phyloP scores from a whole-genome alignment of 441 rosid genomes.

The Macaranga tanarius region DNA sequence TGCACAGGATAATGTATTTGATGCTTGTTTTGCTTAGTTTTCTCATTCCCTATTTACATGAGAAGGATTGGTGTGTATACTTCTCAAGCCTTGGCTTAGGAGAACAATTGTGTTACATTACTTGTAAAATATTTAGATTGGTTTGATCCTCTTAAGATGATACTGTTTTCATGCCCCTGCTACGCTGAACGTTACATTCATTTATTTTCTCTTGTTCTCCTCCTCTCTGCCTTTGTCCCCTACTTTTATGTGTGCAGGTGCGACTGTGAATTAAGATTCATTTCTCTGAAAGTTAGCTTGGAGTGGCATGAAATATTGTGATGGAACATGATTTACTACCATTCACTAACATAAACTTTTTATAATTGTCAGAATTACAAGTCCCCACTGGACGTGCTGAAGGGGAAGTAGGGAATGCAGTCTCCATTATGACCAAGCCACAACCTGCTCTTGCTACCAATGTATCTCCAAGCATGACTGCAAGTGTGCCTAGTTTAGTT shows the following conservation, averaged over 20 bases:
- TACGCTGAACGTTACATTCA: background rate
- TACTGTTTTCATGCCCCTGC: background rate
- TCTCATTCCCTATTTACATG: background rate
- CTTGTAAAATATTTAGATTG: background rate
- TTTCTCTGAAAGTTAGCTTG: background rate
- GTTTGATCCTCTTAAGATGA: background rate
- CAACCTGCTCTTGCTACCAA: constrained; percentile 36
- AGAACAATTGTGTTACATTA: background rate
- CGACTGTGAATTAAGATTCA: background rate
- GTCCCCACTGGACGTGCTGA: constrained; percentile 45
- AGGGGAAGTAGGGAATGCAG: constrained; percentile 48
- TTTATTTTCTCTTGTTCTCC: background rate
- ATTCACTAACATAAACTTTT: constrained; percentile 15
- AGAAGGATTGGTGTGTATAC: background rate
- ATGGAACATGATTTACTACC: background rate
- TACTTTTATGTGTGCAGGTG: background rate
- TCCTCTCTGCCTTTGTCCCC: background rate
- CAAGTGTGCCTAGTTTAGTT: constrained; percentile 33
- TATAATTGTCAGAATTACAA: constrained; percentile 56
- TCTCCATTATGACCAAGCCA: constrained; percentile 36
- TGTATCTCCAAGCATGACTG: constrained; percentile 37
- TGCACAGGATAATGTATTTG: background rate
- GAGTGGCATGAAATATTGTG: background rate
- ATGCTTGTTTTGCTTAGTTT: background rate
- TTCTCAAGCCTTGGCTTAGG: background rate